Base-by-base conservation (phyloP, 108 stramenopile species). In the Conticribra guillardii region DNA sequence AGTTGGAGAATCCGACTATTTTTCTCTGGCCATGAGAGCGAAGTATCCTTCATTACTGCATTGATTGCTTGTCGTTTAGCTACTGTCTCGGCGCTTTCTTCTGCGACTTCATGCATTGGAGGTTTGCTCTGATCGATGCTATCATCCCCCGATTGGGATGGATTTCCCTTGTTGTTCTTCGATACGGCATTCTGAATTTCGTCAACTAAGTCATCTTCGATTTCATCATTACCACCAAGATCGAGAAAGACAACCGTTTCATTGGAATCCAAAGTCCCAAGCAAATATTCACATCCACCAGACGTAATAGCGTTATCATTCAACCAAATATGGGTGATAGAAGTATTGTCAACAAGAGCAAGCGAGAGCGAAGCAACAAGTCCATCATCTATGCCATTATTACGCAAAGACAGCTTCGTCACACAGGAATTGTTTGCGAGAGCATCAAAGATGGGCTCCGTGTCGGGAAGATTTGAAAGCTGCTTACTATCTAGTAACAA, bases 271-370 rank as follows among this genome's bases (percentile, higher is more conserved):
- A 59, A 34, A 1, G 33, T n/a, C 17, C 58, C 32, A 15, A 59
- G 19, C 58, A 59, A 59, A 4, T 59, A 59, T 44, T 59, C 58
- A 7, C 33, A 31, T 7, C 58, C 58, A 8, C 19, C 34, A 0
- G 58, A 23, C 21, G 58, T 59, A n/a, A 59, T 59, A 23, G 23
- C 4, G 33, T 59, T 59, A 41, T 59, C 37, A 11, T 11, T 41
- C 37, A 41, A 11, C 37, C 37, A 41, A 41, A 41, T 41, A 9
- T 41, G 8, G 8, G 11, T 41, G 11, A 41, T 41, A 5, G 37
- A 41, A 41, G 37, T 41, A 11, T 41, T 41, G 5, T 41, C 37
- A 9, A 41, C 37, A 41, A 41, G 37, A 11, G 37, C 37, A 41
- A 41, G 37, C 8, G 37, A 41, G 11, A 41, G 37, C 37, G 37